Base-by-base conservation (phyloP, 805 yeast species). In the Metschnikowia borealis region DNA sequence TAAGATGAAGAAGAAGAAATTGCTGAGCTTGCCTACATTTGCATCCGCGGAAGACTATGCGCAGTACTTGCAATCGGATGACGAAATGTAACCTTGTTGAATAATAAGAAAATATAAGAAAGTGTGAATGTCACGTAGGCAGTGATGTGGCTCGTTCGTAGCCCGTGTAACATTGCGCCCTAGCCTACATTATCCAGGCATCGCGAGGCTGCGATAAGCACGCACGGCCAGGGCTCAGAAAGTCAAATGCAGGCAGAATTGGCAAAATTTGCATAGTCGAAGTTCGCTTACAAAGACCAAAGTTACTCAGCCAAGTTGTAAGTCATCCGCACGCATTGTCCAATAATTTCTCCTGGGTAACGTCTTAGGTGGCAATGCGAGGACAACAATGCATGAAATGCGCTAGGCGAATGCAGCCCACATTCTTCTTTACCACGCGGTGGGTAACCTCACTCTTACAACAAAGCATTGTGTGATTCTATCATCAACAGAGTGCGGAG, bases 1-100 rank as follows among this genome's bases (percentile, higher is more conserved):
- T 20, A 73, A 70, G 55, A 58, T 75, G 17, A 82, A 79, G 73
- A 81, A 75, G 63, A 68, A 74, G 42, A 83, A 80, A 65, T 70
- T 87, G 61, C 83, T 80, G 62, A 81, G 78, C 43, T 72, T 91
- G 53, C 97, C 97, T 20, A 75, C 83, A 18, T 91, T 89, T 71
- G 97, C 96, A 1, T 84, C 90, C 42, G 96, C 84, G 8, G 96
- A 87, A 38, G 96, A 87, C 54, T 90, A 89, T 64, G 84, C 92
- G 26, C 75, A 87, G 62, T 84, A 83, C 58, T 69, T 87, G 65
- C 76, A 76, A 29, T 83, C 87, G 14, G 87, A 84, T 46, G 87
- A 83, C 40, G 45, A 49, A 10, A 10, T 38, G 15, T 44, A 40
- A 18, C 20, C 8, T 20, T 23, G 10, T 21, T 26, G 36, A 6